Evolutionary conservation across 805 yeast genomes (phyloP).

Genomic region (Saturnispora besseyi): DNA sequence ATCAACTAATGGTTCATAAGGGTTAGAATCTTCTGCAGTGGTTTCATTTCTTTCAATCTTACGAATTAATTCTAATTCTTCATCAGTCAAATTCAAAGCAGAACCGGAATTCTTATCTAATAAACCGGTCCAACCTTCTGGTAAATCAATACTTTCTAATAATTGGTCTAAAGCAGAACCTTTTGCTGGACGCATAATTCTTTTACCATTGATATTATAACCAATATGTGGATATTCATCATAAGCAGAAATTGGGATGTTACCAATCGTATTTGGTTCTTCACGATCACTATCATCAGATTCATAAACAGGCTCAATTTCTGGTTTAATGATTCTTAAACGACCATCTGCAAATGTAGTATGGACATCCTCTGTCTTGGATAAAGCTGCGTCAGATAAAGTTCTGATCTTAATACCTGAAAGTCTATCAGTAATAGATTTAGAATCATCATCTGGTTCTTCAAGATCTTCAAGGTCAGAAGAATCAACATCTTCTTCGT

Average conservation of each 20-base stretch:
- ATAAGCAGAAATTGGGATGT: conserved; percentile 85
- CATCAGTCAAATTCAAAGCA: conserved; percentile 70
- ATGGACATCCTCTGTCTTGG: conserved; percentile 28
- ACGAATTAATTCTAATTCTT: conserved; percentile 81
- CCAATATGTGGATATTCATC: conserved; percentile 98
- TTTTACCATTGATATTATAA: conserved; percentile 91
- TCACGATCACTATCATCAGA: conserved; percentile 89
- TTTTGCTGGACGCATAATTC: conserved; percentile 98
- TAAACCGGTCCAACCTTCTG: conserved; percentile 98
- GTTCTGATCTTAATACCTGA: conserved; percentile 47
- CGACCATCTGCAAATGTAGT: conserved; percentile 69
- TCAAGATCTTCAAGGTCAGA: conserved; percentile 45
- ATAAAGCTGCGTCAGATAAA: conserved; percentile 31
- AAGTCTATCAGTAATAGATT: conserved; percentile 44
- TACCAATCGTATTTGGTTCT: conserved; percentile 78
- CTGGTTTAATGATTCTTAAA: conserved; percentile 73
- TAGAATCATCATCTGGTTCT: conserved; percentile 26
- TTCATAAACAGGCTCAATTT: conserved; percentile 90
- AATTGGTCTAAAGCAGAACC: conserved; percentile 90
- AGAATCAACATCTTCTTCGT: conserved; percentile 34
- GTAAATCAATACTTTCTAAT: conserved; percentile 83
- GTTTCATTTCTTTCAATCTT: conserved; percentile 79
- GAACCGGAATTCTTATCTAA: conserved; percentile 84
- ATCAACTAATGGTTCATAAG: conserved; percentile 89
- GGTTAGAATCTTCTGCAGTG: conserved; percentile 71